A percentile compares a stretch with the other conserved stretches of the same genome.
These are phyloP conservation scores for Leccinum subgranulosum DNA, from an alignment of 768 basidiomycete genomes.

Conservation along the genomic window DNA sequence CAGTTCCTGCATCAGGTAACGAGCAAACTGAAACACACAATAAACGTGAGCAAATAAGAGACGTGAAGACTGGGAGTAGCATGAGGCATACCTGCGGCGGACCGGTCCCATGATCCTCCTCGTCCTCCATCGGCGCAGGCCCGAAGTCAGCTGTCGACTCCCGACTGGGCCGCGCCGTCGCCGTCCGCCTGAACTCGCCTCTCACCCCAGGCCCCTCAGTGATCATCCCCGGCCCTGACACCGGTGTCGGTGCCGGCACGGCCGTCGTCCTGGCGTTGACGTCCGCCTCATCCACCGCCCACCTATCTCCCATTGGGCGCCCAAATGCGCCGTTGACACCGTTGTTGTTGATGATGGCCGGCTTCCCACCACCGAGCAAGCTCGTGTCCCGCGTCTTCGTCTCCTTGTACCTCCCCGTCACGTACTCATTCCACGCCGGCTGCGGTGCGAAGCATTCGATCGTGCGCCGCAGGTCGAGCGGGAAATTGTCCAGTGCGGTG, in stretches of 20 bases:
- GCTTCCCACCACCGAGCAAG: constrained; percentile 85
- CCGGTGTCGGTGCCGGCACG: constrained; percentile 10
- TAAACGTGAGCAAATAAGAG: not conserved
- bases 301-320: constrained; percentile 37
- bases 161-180: constrained; percentile 39
- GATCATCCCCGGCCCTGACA: not conserved
- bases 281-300: constrained; percentile 75
- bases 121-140: constrained; percentile 45
- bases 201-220: constrained; percentile 31
- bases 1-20: constrained; percentile 75
- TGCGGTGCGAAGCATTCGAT: constrained; percentile 71
- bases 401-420: constrained; percentile 79
- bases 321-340: not conserved
- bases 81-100: constrained; percentile 40
- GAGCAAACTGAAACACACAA: constrained; percentile 57
- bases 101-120: constrained; percentile 42
- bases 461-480: constrained; percentile 65
- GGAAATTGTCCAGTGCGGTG: constrained; percentile 84
- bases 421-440: constrained; percentile 86
- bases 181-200: constrained; percentile 59
- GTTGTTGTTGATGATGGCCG: constrained; percentile 48
- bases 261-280: constrained; percentile 29
- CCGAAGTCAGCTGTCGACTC: constrained; percentile 68
- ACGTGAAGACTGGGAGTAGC: not conserved
- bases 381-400: constrained; percentile 79